Conservation (phyloP, 2,329 filamentous ascomycete genomes). For the Fusarium vanettenii region DNA sequence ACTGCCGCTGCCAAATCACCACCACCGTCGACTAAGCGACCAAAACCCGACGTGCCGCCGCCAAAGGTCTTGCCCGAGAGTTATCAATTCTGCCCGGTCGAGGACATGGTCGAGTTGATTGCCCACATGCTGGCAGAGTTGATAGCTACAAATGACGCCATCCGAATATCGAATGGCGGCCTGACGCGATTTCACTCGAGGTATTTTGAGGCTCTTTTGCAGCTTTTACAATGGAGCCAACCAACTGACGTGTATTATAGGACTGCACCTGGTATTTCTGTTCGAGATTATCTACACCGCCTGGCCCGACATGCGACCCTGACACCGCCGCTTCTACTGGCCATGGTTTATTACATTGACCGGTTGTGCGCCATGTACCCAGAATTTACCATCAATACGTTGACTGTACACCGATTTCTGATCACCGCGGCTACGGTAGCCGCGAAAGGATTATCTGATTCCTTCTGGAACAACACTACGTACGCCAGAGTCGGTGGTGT, state of each 20-base stretch:
- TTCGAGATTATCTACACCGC: constrained; percentile 91
- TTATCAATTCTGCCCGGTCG: constrained; percentile 85
- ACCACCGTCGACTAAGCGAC: constrained; percentile 60
- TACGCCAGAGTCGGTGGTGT: constrained; percentile 96
- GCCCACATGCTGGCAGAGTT: constrained; percentile 96
- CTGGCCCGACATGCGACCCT: constrained; percentile 94
- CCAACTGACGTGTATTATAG: constrained; percentile 50
- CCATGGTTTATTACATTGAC: constrained; percentile 99
- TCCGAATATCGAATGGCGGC: constrained; percentile 77
- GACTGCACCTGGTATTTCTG: constrained; percentile 88
- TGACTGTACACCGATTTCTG: constrained; percentile 96
- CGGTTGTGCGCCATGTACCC: constrained; percentile 91
- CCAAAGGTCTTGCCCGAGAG: constrained; percentile 73
- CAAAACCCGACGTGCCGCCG: constrained; percentile 61
- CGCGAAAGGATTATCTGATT: constrained; percentile 94
- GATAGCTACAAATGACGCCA: constrained; percentile 92
- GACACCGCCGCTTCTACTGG: constrained; percentile 91
- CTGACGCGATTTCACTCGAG: constrained; percentile 96
- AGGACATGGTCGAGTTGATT: constrained; percentile 90
- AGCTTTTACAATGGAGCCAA: constrained; percentile 12
- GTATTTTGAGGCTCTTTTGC: constrained; percentile 56
- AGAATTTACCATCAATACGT: constrained; percentile 94
- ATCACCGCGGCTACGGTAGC: constrained; percentile 97
- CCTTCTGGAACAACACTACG: constrained; percentile 98
- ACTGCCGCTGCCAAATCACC: constrained; percentile 38